Base-by-base conservation (phyloP, 2,329 filamentous ascomycete genomes). In the Phialophora verrucosa region DNA sequence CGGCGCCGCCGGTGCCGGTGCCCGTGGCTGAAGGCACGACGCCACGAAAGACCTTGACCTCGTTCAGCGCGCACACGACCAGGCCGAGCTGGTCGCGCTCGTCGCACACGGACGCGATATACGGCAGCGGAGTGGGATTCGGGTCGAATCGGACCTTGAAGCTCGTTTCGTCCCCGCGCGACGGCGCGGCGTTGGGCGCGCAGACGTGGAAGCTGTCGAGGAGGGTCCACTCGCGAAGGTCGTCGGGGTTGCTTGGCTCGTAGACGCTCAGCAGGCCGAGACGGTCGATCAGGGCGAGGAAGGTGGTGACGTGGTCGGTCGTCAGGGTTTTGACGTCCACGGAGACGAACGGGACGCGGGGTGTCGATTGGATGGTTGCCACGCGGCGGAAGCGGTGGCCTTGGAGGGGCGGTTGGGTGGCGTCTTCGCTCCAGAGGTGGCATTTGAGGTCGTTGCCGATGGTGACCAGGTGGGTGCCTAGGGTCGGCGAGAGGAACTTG, bases 381-480 rank as follows among this genome's bases (percentile, higher is more conserved):
- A 91, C 81, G 79, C 83, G 84, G 75, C 89, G 91, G 83, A 97
- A 98, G 59, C 93, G 89, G 35, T 91, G 88, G 35, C 93, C 92
- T 42, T 86, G 88, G 65, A 85, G 84, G 0, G 90, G 88, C 1
- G 91, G 85, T 57, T 95, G 90, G 1, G 89, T 90, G 17, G 91
- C 88, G 78, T 97, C 92, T 80, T 97, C 94, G 67, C 91, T 90
- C 94, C 94, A 98, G 70, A 98, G 84, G 76, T 93, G 92, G 82
- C 96, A 92, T 77, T 90, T 89, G 74, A 94, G 92, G 74, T 97
- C 94, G 74, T 94, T 91, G 69, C 91, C 92, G 66, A 97, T 90
- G 62, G 91, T 96, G 64, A 90, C 93, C 72, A 98, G 83, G 73
- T 96, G 87, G 75, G 95, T 92, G 72, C 95, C 95, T 66, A 95